Percentiles rank a stretch among this genome's conserved stretches.
These are phyloP conservation scores for Polysphondylium violaceum DNA, from an alignment of 78 protist species.

Conservation along the genomic window DNA sequence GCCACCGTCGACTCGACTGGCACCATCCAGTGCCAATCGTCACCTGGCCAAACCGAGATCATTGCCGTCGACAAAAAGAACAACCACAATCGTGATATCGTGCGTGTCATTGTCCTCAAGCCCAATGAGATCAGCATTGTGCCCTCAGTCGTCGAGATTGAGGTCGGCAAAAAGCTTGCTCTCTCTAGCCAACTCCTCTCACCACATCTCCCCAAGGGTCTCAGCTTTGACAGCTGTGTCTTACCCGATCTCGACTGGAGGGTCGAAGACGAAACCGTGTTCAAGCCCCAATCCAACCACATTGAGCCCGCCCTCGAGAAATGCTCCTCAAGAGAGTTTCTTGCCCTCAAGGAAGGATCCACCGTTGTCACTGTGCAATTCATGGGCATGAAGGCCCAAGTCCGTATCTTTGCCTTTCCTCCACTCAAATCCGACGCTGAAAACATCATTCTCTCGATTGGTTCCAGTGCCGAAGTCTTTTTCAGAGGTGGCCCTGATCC, in stretches of 20 bases:
- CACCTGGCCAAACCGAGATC: constrained; percentile 21
- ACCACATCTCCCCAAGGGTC: constrained; percentile 20
- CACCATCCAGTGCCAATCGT: background rate
- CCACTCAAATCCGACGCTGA: constrained; percentile 22
- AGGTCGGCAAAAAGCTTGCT: constrained; percentile 31
- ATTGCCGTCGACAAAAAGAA: constrained; percentile 71
- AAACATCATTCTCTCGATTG: constrained; percentile 29
- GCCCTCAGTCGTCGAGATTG: constrained; percentile 56
- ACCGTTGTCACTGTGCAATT: background rate
- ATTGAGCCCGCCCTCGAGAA: constrained; percentile 1
- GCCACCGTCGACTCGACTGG: constrained; percentile 41
- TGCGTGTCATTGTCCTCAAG: background rate
- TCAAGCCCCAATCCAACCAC: background rate
- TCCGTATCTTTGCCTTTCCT: constrained; percentile 51
- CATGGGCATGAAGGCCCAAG: constrained; percentile 43
- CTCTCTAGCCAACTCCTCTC: constrained; percentile 20
- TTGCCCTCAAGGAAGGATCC: constrained; percentile 42
- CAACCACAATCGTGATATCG: constrained; percentile 50
- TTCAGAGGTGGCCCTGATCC: constrained; percentile 78
- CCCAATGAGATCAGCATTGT: constrained; percentile 28
- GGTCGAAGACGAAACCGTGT: constrained; percentile 20
- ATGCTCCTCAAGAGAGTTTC: constrained; percentile 30
- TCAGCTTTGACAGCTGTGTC: constrained; percentile 27
- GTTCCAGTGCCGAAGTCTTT: constrained; percentile 2
- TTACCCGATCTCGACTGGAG: constrained; percentile 37